A percentile compares a stretch with the other conserved stretches of the same genome.
Conservation (phyloP, 805 yeast genomes). For the Candida peoriensis region DNA sequence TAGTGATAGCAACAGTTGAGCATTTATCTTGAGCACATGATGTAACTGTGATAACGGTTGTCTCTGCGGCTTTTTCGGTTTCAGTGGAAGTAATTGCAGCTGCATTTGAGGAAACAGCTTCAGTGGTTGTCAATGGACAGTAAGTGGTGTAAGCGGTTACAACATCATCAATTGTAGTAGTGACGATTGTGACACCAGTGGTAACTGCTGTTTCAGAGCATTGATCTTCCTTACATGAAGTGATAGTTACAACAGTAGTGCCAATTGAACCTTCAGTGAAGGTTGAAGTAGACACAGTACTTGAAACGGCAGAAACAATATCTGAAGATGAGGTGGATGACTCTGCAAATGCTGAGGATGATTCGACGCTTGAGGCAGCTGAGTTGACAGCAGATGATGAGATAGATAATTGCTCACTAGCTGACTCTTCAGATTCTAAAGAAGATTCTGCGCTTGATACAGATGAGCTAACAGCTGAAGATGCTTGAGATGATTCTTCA, state of each 20-base stretch:
- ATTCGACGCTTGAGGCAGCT: not conserved
- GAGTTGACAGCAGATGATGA: not conserved
- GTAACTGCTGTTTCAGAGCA: conserved; percentile 25
- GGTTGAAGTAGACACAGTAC: not conserved
- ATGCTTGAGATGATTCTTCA: too few species aligned
- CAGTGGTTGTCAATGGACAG: conserved; percentile 12
- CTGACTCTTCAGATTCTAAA: not conserved
- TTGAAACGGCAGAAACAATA: too few species aligned
- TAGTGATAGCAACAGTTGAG: conserved; percentile 9
- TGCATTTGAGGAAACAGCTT: too few species aligned
- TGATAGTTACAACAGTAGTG: conserved; percentile 15
- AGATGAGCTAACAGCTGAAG: too few species aligned
- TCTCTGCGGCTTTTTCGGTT: too few species aligned
- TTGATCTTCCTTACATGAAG: conserved; percentile 26
- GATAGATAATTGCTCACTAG: not conserved
- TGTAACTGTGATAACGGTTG: conserved; percentile 16
- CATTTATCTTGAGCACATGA: conserved; percentile 22
- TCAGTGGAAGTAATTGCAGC: too few species aligned
- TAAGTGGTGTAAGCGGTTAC: conserved; percentile 26
- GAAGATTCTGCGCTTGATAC: not conserved
- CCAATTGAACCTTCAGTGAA: not conserved
- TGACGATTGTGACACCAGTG: conserved; percentile 27
- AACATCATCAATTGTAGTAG: conserved; percentile 25
- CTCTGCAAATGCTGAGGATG: not conserved
- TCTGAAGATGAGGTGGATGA: not conserved